phyloP scores from a whole-genome alignment of 139 green algal genomes.

The Limnomonas spitsbergensis region DNA sequence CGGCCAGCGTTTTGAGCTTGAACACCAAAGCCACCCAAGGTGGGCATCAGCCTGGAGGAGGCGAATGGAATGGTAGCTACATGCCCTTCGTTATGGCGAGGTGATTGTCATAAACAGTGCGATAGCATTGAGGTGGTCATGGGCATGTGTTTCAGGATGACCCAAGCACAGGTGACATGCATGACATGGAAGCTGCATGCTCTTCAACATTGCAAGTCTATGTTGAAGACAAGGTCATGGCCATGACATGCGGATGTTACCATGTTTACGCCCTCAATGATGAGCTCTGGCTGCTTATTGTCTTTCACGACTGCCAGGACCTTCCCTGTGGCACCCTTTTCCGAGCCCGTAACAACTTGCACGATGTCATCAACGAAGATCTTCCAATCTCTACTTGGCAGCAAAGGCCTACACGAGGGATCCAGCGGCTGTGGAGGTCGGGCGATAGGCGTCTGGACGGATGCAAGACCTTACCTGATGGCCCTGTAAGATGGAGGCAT shows the following conservation, averaged over 20 bases:
- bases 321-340: constrained; percentile 36
- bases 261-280: constrained; percentile 53
- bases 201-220: too few relatives aligned
- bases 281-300: constrained; percentile 35
- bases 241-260: constrained; percentile 20
- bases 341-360: constrained; percentile 18
- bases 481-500: not conserved
- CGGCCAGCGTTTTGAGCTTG: too few relatives aligned
- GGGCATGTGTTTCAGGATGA: too few relatives aligned
- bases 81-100: too few relatives aligned
- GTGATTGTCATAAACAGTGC: too few relatives aligned
- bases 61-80: too few relatives aligned
- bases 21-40: too few relatives aligned
- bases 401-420: constrained; percentile 36
- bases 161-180: too few relatives aligned
- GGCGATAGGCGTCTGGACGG: not conserved
- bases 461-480: constrained; percentile 3
- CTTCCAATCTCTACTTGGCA: constrained; percentile 32
- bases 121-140: too few relatives aligned
- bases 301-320: constrained; percentile 47
- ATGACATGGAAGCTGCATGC: too few relatives aligned
- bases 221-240: too few relatives aligned
- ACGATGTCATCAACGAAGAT: constrained; percentile 47
- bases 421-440: not conserved
- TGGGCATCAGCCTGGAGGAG: too few relatives aligned